Evolutionary conservation across 2,329 filamentous ascomycete genomes (phyloP), one percentile per base, ranked within the genome.

Genomic region (Pseudogymnoascus pannorum): DNA sequence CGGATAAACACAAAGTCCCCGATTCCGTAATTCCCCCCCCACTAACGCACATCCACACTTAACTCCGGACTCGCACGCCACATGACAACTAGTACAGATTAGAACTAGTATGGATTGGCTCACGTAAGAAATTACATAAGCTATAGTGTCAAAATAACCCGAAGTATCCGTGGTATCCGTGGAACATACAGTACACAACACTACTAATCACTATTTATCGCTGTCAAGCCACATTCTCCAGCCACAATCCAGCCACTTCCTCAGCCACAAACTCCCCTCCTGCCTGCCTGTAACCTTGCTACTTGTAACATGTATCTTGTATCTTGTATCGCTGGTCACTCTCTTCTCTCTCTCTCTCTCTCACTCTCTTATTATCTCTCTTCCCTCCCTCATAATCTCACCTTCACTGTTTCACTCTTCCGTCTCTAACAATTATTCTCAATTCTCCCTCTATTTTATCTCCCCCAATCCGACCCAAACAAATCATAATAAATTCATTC

Each of bases 61-160:
- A n/a, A 42, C 38, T 42, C 38, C 38, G 38, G 20, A 42, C 38
- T 42, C 38, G 16, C 16, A 18, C 36, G 16, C 36, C n/a, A 16
- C 36, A n/a, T 20, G 20, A 11, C 16, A 5, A 42, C n/a, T n/a
- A n/a, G n/a, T n/a, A n/a, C n/a, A n/a, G n/a, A n/a, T n/a, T n/a
- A n/a, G n/a, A n/a, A n/a, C n/a, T n/a, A n/a, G n/a, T n/a, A n/a
- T n/a, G n/a, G n/a, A n/a, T n/a, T 26, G 42, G 42, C 42, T 48
- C 42, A 48, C 42, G 42, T 48, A 48, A 48, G 2, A 48, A n/a
- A 16, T 48, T 48, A 48, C 42, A 48, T 48, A 48, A 48, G 42
- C 42, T 24, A 9, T 16, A n/a, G 12, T 48, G 20, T 26, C 42
- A 48, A 14, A 48, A 12, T 22, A 48, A 24, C 22, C 42, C 42